These are phyloP conservation scores for Podospora appendiculata DNA, from an alignment of 495 filamentous ascomycete species.

Conservation along the genomic window DNA sequence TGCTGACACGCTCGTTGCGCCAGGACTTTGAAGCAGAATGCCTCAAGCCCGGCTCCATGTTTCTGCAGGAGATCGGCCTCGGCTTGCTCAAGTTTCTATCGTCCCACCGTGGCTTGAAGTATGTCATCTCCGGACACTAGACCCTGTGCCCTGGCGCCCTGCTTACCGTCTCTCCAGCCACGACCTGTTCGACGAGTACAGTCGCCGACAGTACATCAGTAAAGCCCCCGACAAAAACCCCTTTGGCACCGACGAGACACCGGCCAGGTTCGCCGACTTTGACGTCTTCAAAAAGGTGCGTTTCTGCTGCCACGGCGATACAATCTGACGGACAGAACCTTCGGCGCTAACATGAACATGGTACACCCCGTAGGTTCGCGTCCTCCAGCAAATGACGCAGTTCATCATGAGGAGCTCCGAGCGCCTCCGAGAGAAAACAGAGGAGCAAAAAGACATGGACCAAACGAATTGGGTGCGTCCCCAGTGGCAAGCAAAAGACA, in stretches of 20 bases:
- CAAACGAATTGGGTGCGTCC: constrained; percentile 73
- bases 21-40: constrained; percentile 89
- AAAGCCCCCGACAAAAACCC: constrained; percentile 79
- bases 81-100: constrained; percentile 87
- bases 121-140: constrained; percentile 37
- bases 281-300: constrained; percentile 72
- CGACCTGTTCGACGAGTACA: constrained; percentile 91
- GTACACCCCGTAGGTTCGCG: constrained; percentile 49
- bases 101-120: constrained; percentile 87
- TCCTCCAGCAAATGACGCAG: constrained; percentile 83
- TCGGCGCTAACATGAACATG: no score
- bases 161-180: constrained; percentile 41
- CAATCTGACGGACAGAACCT: no score
- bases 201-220: constrained; percentile 77
- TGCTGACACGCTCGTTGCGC: constrained; percentile 1
- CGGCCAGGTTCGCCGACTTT: constrained; percentile 68
- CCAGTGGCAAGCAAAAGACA: neutral
- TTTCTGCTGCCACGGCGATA: neutral
- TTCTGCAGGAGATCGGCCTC: constrained; percentile 76
- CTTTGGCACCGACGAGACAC: constrained; percentile 70
- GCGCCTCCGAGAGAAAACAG: constrained; percentile 77
- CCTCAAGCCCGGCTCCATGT: constrained; percentile 66
- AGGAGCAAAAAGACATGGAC: constrained; percentile 70
- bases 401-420: constrained; percentile 86
- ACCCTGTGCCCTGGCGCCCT: constrained; percentile 1